These are phyloP conservation scores for Neoboletus brunneissimus DNA, from an alignment of 768 basidiomycete genomes.

Conservation along the genomic window DNA sequence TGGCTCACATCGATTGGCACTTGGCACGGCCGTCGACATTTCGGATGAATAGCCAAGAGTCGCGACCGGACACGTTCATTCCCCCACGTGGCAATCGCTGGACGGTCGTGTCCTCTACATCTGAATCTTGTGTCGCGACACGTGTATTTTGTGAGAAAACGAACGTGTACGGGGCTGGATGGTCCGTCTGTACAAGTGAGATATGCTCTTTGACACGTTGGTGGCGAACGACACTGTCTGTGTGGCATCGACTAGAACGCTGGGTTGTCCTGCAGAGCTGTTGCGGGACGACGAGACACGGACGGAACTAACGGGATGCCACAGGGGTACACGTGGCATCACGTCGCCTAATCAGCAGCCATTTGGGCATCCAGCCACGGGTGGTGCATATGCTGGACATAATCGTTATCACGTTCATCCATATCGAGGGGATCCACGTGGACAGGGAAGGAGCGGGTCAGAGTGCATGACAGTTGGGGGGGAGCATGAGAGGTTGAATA, in stretches of 20 bases:
- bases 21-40: no score
- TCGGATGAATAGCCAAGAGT: no score
- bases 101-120: neutral
- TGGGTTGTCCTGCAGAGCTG: neutral
- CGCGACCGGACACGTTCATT: neutral
- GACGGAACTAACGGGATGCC: neutral
- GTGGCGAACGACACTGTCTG: neutral
- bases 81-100: neutral
- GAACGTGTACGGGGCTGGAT: no score
- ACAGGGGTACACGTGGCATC: neutral
- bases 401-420: neutral
- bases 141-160: no score
- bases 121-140: neutral
- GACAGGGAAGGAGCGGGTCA: neutral
- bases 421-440: neutral
- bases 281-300: neutral
- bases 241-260: neutral
- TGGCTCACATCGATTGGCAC: no score
- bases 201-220: neutral
- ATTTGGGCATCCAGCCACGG: neutral
- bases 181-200: constrained; percentile 23
- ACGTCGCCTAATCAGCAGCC: neutral
- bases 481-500: neutral
- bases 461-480: neutral
- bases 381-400: neutral